These are phyloP conservation scores for Phyllosticta capitalensis DNA, from an alignment of 2,329 filamentous ascomycete genomes.

Conservation along the genomic window DNA sequence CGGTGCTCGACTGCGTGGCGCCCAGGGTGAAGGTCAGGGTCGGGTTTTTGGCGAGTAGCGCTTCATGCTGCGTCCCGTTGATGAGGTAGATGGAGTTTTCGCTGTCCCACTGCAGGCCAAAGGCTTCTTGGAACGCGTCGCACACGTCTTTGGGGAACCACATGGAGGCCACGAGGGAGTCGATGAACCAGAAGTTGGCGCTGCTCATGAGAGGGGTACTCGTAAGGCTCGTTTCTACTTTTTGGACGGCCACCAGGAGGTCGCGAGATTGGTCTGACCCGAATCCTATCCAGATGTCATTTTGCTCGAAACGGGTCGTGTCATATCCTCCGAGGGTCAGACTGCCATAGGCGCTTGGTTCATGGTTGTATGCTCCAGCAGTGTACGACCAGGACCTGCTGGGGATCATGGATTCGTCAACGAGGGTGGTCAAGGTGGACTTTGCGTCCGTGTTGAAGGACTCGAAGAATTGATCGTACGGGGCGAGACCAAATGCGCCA, in stretches of 20 bases:
- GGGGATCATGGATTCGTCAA: slow-evolving; percentile 23
- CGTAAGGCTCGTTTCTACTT: slow-evolving; percentile 17
- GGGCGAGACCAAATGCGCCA: slow-evolving; percentile 29
- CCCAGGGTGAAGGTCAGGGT: slow-evolving; percentile 24
- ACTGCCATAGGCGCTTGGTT: slow-evolving; percentile 21
- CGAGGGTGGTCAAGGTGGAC: slow-evolving; percentile 23
- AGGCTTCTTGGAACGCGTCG: slow-evolving; percentile 26
- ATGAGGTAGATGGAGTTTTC: slow-evolving; percentile 27
- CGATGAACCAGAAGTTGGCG: slow-evolving; percentile 24
- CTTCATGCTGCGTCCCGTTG: slow-evolving; percentile 26
- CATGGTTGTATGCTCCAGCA: slow-evolving; percentile 27
- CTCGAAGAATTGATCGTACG: slow-evolving; percentile 30
- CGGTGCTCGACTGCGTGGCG: slow-evolving; percentile 16
- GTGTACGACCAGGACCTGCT: slow-evolving; percentile 32
- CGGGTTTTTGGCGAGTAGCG: slow-evolving; percentile 23
- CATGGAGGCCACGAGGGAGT: slow-evolving; percentile 30
- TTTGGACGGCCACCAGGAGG: slow-evolving; percentile 20
- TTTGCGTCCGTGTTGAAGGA: slow-evolving; percentile 23
- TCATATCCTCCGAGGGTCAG: slow-evolving; percentile 33
- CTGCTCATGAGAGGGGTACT: slow-evolving; percentile 24
- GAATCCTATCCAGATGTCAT: slow-evolving; percentile 20
- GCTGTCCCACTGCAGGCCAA: slow-evolving; percentile 29
- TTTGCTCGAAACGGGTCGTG: slow-evolving; percentile 20
- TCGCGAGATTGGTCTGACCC: slow-evolving; percentile 21
- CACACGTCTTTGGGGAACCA: slow-evolving; percentile 31